Evolutionary conservation across 176 grass and related monocot genomes (phyloP), one percentile per base, ranked within the genome.

Genomic region (Musa acuminata): DNA sequence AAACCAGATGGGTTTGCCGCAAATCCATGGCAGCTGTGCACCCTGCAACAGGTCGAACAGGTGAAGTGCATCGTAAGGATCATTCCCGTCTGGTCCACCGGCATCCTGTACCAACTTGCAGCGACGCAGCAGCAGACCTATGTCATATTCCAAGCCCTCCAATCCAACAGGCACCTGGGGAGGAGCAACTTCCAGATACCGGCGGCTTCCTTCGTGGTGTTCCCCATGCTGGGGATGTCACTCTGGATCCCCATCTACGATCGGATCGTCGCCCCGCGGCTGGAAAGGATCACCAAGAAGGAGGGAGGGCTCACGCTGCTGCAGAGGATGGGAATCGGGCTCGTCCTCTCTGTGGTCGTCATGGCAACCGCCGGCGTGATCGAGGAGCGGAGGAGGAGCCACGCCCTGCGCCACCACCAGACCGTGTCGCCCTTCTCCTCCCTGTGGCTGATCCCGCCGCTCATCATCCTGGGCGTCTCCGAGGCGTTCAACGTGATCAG

Each of bases 401-500:
- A 73, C 49, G 81, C 83, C 14, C 7, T 79, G 53, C 19, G 68
- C 11, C 52, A 81, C 2, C 60, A 64, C 0, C 52, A 16, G 48
- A 49, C 7, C 0, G 67, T 86, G 8, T 88, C 83, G 43, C 77
- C 83, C 16, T 52, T 77, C 64, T 91, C 84, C 8, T 77, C 82
- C 54, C 79, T 96, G 52, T 89, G 84, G 86, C 69, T 91, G 51
- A 81, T 82, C 52, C 88, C 87, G 11, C 84, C 82, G 82, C 83
- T 91, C 2, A 43, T 79, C 8, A 55, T 70, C 43, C 59, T 96
- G 25, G 84, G 92, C 1, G 52, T 91, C 0, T 84, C 84, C 9
- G 92, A 96, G 76, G 88, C 88, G n/a, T 91, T 96, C 83, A 91
- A 91, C 82, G 72, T 84, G 55, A 76, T 91, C 11, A 83, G 86